Conservation (phyloP, 345 rosid species). For the Rhizophora mangle region DNA sequence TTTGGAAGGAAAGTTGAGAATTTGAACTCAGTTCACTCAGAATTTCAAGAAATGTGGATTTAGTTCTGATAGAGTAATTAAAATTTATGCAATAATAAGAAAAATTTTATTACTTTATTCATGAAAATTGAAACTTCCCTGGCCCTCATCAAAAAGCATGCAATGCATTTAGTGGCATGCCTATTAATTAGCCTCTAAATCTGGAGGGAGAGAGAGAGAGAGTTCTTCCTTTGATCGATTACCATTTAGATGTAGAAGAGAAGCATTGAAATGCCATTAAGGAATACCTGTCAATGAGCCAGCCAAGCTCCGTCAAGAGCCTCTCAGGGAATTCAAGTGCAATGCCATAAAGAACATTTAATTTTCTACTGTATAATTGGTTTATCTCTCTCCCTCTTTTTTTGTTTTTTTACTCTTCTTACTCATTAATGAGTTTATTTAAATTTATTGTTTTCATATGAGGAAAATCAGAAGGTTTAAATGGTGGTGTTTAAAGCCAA, state of each 20-base stretch:
- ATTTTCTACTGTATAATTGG: slow-evolving; percentile 3
- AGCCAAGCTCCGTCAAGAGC: slow-evolving; percentile 26
- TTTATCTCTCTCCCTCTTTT: background rate
- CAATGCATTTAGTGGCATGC: slow-evolving; percentile 27
- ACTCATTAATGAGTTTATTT: background rate
- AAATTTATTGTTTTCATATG: background rate
- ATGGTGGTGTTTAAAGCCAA: slow-evolving; percentile 14
- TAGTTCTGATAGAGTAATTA: background rate
- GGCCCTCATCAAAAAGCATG: slow-evolving; percentile 25
- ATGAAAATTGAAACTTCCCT: slow-evolving; percentile 14
- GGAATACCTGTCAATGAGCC: slow-evolving; percentile 28
- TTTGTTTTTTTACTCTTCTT: background rate
- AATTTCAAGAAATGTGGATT: background rate
- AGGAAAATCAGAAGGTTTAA: slow-evolving; percentile 23
- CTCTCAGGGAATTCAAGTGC: slow-evolving; percentile 14
- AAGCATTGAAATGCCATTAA: slow-evolving; percentile 30
- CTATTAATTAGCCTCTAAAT: slow-evolving; percentile 23
- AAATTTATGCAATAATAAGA: background rate
- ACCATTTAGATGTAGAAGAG: slow-evolving; percentile 1
- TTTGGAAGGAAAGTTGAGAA: too few relatives aligned
- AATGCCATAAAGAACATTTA: slow-evolving; percentile 25
- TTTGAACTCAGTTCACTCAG: too few relatives aligned
- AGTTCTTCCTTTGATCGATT: background rate
- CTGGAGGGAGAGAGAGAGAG: background rate
- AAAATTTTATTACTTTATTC: background rate